Base-by-base conservation (phyloP, 2,329 filamentous ascomycete genomes). In the Sphaceloma murrayae region DNA sequence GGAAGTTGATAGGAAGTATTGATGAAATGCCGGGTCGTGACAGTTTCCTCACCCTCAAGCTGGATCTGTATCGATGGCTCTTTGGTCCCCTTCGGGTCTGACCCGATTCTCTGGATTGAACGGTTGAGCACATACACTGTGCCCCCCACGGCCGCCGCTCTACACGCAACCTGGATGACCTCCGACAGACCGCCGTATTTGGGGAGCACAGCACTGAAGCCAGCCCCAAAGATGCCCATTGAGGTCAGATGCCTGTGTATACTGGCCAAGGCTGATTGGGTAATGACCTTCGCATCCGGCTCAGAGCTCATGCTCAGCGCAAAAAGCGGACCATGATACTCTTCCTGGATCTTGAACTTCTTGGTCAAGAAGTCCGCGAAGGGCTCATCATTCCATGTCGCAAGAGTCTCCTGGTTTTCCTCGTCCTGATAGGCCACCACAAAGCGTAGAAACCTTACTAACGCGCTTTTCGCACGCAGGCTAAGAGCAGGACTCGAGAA, bases 381-480 rank as follows among this genome's bases (percentile, higher is more conserved):
- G 0, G 72, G 66, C 43, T 64, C 62, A 9, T 69, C 61, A 19
- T 77, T 74, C 42, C 75, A 67, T 2, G 66, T 55, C 48, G 77
- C 63, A 81, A 81, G 86, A 2, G 69, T 54, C 42, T 73, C 73
- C 39, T 54, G 61, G 56, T 76, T 75, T 16, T 72, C 74, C 52
- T 83, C 75, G n/a, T 69, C 73, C 52, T 82, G 75, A 55, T 80
- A 81, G 54, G 86, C 76, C 48, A 79, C 69, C 43, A 94, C 82
- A 58, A 91, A 89, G 61, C 89, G 88, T 56, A 96, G 72, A 56
- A 95, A 93, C 62, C 93, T 94, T 82, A 95, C 94, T 56, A 96
- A 65, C 7, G 76, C 75, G 44, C 89, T 79, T 67, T 96, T 96
- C 4, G 85, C 78, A 51, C 82, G 82, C 52, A 82, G 73, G 34